Base-by-base conservation (phyloP, 176 grass and related monocot genomes). In the Hordeum marinum region DNA sequence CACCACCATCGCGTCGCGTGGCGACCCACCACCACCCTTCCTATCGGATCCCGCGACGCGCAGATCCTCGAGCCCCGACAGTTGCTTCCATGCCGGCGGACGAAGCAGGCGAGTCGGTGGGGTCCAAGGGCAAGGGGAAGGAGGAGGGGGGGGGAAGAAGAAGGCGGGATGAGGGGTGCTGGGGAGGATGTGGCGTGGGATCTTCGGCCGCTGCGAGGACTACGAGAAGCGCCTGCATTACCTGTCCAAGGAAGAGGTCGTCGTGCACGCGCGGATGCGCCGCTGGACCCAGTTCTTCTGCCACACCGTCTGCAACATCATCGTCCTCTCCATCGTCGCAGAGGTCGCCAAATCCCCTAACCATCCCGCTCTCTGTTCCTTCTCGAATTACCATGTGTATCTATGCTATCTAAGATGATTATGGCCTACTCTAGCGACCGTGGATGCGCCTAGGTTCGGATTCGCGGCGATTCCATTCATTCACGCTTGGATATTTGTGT, bases 161-260 rank as follows among this genome's bases (percentile, higher is more conserved):
- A 80, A 80, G 81, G 80, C 60, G 72, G 24, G 80, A 23, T 73
- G 88, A 41, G 88, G 91, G 65, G 26, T 99, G 72, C 70, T 96
- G 6, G 81, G 62, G 34, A 45, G 90, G 88, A 31, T 91, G 43
- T 99, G 96, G 94, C 63, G 94, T 25, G 81, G 78, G 29, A 89
- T 99, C 55, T 99, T 99, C 74, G 94, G 91, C 3, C 62, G 82
- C 76, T 86, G 82, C 11, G 96, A 99, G 92, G 94, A 99, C 83
- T 99, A 85, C 82, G 96, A 96, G 91, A 96, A 96, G 90, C 86
- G 96, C 5, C 89, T 99, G 58, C 82, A 92, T 91, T 96, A 96
- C 84, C 83, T 99, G 61, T 99, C 96, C 82, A 99, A 99, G 94
- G 96, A 99, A 90, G 94, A 99, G 88, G 94, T 94, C 15, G 13